Conservation (phyloP, 2,329 filamentous ascomycete species). For the Alternaria longipes region DNA sequence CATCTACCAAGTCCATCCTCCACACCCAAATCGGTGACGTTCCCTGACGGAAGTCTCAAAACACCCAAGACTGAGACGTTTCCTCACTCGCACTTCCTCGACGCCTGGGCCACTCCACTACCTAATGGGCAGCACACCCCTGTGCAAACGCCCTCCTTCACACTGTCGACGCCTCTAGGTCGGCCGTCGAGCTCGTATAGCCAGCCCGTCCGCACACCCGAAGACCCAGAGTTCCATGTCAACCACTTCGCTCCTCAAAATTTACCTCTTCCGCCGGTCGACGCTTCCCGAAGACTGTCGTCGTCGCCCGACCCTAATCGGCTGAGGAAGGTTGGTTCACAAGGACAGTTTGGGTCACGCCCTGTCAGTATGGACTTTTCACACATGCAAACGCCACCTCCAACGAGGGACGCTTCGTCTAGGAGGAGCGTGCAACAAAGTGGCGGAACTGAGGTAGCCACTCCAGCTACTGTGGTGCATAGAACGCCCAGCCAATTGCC, state of each 20-base stretch:
- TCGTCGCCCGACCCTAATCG: conserved; percentile 64
- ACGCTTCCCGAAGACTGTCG: conserved; percentile 65
- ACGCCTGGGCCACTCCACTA: conserved; percentile 60
- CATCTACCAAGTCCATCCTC: conserved; percentile 61
- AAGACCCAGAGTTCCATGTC: conserved; percentile 64
- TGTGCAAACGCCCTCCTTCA: conserved; percentile 53
- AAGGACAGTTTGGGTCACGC: conserved; percentile 30
- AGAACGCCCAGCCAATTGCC: conserved; percentile 49
- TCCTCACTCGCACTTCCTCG: conserved; percentile 58
- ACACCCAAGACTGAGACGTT: conserved; percentile 56
- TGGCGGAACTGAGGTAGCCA: conserved; percentile 37
- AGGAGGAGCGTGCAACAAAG: conserved; percentile 55
- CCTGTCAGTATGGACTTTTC: conserved; percentile 52
- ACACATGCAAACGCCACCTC: conserved; percentile 69
- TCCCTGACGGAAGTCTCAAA: conserved; percentile 53
- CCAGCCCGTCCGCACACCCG: conserved; percentile 46
- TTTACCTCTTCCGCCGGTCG: conserved; percentile 67
- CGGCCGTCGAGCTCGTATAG: conserved; percentile 49
- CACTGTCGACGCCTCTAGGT: conserved; percentile 49
- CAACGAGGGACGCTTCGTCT: conserved; percentile 64
- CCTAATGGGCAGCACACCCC: conserved; percentile 54
- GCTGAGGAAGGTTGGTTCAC: conserved; percentile 23
- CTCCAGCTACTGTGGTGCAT: conserved; percentile 53
- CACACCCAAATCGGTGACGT: conserved; percentile 57
- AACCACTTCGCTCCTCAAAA: conserved; percentile 67